phyloP scores from a whole-genome alignment of 768 basidiomycete genomes.

The Thelephora aurantiotincta region DNA sequence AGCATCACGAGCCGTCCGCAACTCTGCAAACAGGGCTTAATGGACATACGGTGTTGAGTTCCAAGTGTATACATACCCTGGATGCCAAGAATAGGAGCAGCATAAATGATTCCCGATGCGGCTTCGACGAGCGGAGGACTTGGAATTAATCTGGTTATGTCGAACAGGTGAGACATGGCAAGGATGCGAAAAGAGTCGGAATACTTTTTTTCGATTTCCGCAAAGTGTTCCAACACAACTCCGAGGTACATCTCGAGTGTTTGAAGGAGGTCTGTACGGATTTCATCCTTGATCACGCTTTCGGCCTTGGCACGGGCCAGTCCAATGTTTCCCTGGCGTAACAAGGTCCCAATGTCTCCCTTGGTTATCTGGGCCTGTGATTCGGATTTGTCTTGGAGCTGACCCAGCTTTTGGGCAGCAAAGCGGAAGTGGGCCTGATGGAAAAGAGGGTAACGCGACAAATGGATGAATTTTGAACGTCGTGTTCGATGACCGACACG shows the following conservation, averaged over 20 bases:
- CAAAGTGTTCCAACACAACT: slow-evolving; percentile 41
- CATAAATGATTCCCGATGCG: slow-evolving; percentile 51
- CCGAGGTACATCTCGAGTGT: slow-evolving; percentile 53
- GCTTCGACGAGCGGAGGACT: slow-evolving; percentile 50
- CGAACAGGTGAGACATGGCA: neutral
- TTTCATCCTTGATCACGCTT: slow-evolving; percentile 49
- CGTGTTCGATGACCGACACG: slow-evolving; percentile 1
- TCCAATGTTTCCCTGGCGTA: slow-evolving; percentile 44
- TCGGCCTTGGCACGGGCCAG: slow-evolving; percentile 65
- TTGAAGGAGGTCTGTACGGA: slow-evolving; percentile 46
- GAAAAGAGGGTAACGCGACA: slow-evolving; percentile 1
- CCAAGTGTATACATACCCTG: slow-evolving; percentile 29
- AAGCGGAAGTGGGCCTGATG: slow-evolving; percentile 52
- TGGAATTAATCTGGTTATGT: slow-evolving; percentile 12
- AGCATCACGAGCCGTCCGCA: slow-evolving; percentile 36
- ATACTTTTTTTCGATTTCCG: slow-evolving; percentile 39
- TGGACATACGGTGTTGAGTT: neutral
- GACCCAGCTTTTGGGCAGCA: slow-evolving; percentile 50
- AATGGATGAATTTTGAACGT: neutral
- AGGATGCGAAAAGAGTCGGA: slow-evolving; percentile 7
- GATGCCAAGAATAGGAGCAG: slow-evolving; percentile 38
- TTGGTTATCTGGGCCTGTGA: slow-evolving; percentile 47
- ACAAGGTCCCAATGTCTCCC: slow-evolving; percentile 51
- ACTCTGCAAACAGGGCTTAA: slow-evolving; percentile 26
- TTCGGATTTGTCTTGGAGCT: slow-evolving; percentile 57